Base-by-base conservation (phyloP, 2,329 filamentous ascomycete genomes). In the Exophiala calicioides region DNA sequence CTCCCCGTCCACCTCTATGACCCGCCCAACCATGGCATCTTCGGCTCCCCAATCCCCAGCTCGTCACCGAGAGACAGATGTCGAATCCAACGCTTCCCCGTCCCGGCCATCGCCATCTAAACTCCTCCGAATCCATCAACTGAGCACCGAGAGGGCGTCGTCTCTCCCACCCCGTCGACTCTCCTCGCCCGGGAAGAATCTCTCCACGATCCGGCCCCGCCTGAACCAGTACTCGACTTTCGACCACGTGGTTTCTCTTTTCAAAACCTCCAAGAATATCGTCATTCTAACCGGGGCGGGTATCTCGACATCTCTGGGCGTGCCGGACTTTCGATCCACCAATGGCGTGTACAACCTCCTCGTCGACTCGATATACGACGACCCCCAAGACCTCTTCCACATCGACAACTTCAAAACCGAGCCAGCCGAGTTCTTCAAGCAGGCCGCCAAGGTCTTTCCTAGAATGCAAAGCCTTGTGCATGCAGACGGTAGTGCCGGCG, bases 331-430 rank as follows among this genome's bases (percentile, higher is more conserved):
- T 64, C 85, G 93, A 57, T 96, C 90, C 41, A 93, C 93, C 67
- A 86, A 88, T 61, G 95, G 85, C 1, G 40, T 56, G 19, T 55
- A 58, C 49, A 49, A 53, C 36, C 34, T 56, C 13, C 45, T 97
- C 40, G 83, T 81, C 58, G 81, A 88, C 60, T 78, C 93, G 50
- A 90, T 89, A 5, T 76, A 83, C 51, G 81, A 74, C 54, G 90
- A 96, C 60, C 91, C 91, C 1, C 90, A 97, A 64, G 90, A 97
- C 63, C 90, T 97, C 19, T 98, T 98, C 63, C 89, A 95, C 69
- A 93, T 97, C 55, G 70, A 81, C 41, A 77, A 90, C 57, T 98
- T 98, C 68, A 82, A 83, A 58, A 79, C 90, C 36, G 87, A 97
- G 63, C 93, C 93, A 1, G 80, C 76, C 55, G 87, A 91, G 55